Base-by-base conservation (phyloP, 805 yeast species). In the Wickerhamiella vanderwaltii region DNA sequence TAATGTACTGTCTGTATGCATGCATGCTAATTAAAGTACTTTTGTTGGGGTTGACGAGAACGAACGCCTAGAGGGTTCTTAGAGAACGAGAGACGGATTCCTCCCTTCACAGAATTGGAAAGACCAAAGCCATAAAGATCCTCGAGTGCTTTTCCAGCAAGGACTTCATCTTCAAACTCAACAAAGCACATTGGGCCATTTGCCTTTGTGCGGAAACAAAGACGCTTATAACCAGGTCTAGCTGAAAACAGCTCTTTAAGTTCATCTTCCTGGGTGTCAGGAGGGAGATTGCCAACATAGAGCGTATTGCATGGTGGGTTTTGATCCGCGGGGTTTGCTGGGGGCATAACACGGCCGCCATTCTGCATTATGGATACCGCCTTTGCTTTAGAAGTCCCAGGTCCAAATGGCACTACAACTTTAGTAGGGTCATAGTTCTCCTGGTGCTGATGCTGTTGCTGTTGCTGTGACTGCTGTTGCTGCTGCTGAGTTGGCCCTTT, bases 101-200 rank as follows among this genome's bases (percentile, higher is more conserved):
- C 98, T 29, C 97, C 97, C 59, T 91, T 91, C 40, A 77, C 77
- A 3, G 84, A 73, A 55, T 95, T 72, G 23, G 94, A 93, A 53
- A 91, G 69, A 9, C 91, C 85, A 48, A 91, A 71, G 12, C 98
- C 98, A 57, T 91, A 91, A 37, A 91, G 66, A 62, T 87, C 95
- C 24, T 94, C 94, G 46, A 91, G 67, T 0, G 97, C 96, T 53
- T 84, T 71, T 1, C 97, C 85, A 1, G 98, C 98, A 61, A 75
- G 80, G 3, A 81, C 78, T 40, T 91, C 94, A 59, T 88, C 96
- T 53, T 91, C 98, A 65, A 91, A 91, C 66, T 91, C 98, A 42
- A 91, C 98, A 68, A 91, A 91, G 62, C 98, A 91, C 97, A 91
- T 91, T 43, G 98, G 98, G 4, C 98, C 97, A 51, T 69, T 71